Evolutionary conservation across 495 filamentous ascomycete species (phyloP).

Genomic region (Talaromyces adpressus): DNA sequence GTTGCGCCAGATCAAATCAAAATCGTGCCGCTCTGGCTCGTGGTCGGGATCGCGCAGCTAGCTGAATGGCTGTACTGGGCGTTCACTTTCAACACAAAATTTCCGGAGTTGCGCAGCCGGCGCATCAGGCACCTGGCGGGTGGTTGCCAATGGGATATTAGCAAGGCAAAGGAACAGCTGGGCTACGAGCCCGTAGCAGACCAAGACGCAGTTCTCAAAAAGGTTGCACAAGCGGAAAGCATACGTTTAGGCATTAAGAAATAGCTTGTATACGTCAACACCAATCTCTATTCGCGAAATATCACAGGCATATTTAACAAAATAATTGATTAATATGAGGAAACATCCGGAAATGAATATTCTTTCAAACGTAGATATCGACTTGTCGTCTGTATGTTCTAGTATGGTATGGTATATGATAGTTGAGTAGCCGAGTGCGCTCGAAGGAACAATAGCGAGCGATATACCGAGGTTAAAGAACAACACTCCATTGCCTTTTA

Average conservation of each 20-base stretch:
- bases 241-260: slow-evolving; percentile 7
- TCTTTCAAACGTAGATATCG: no score
- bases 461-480: no score
- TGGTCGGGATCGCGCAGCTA: slow-evolving; percentile 12
- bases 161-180: slow-evolving; percentile 20
- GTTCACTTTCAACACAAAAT: slow-evolving; percentile 16
- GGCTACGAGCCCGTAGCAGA: slow-evolving; percentile 20
- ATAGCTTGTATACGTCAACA: not conserved
- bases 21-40: slow-evolving; percentile 14
- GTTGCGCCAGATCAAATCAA: slow-evolving; percentile 15
- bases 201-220: slow-evolving; percentile 15
- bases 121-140: slow-evolving; percentile 14
- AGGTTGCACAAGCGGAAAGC: slow-evolving; percentile 4
- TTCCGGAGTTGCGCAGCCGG: slow-evolving; percentile 13
- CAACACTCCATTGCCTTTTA: no score
- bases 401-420: no score
- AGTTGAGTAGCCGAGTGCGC: no score
- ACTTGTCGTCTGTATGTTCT: no score
- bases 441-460: no score
- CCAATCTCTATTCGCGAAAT: no score
- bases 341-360: no score
- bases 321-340: no score
- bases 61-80: slow-evolving; percentile 17
- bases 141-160: slow-evolving; percentile 17
- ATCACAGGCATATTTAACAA: no score